A percentile compares a stretch with the other conserved stretches of the same genome.
Conservation (phyloP, 163 green algal genomes). For the Volvox carteri region DNA sequence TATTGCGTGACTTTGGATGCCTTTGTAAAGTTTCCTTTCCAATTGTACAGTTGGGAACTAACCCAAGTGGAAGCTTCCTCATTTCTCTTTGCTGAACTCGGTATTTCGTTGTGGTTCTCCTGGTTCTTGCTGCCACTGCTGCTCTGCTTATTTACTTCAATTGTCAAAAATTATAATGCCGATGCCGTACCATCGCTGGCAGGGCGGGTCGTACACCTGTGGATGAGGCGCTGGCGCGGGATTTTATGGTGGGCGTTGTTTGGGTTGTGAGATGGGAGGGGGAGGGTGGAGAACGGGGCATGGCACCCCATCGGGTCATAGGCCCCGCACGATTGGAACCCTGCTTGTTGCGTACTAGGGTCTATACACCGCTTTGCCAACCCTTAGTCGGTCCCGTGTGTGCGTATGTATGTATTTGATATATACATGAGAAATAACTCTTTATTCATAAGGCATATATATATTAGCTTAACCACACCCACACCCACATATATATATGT, state of each 20-base stretch:
- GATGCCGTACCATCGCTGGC: no score
- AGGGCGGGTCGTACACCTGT: slow-evolving; percentile 67
- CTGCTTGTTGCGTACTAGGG: not conserved
- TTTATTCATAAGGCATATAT: no score
- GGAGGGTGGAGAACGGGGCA: not conserved
- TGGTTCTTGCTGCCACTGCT: no score
- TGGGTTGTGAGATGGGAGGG: not conserved
- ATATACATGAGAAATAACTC: not conserved
- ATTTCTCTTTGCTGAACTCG: no score
- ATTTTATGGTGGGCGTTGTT: slow-evolving; percentile 35
- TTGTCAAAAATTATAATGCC: no score
- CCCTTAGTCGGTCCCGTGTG: not conserved
- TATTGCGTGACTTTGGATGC: no score
- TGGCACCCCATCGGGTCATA: not conserved
- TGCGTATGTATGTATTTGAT: not conserved
- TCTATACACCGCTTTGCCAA: not conserved
- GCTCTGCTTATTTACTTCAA: no score
- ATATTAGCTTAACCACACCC: not conserved
- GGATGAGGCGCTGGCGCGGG: slow-evolving; percentile 65
- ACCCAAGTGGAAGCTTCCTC: no score
- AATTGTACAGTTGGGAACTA: no score
- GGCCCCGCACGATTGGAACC: no score
- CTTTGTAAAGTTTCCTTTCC: no score
- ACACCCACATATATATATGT: not conserved
- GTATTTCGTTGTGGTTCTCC: no score